Evolutionary conservation across 2,329 filamentous ascomycete species (phyloP).

Genomic region (Sporothrix curviconia): DNA sequence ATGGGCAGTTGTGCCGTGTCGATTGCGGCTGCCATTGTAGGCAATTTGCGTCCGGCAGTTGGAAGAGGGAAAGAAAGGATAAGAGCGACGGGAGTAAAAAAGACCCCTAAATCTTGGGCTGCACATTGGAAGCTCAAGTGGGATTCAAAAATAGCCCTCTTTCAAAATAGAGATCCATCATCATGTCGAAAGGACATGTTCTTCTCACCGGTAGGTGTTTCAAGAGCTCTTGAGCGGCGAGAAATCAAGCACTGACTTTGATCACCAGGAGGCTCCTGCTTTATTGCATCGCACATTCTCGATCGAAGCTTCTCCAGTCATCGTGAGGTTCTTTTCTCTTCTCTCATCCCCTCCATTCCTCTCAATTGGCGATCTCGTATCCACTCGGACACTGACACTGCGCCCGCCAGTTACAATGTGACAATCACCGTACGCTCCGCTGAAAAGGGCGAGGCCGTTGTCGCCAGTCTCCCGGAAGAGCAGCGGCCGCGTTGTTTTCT

Average conservation of each 20-base stretch:
- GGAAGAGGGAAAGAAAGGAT: no score
- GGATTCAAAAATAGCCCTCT: no score
- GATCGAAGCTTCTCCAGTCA: no score
- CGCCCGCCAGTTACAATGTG: conserved; percentile 36
- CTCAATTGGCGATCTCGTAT: no score
- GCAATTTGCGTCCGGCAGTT: background rate
- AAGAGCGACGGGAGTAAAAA: no score
- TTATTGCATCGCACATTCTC: conserved; percentile 49
- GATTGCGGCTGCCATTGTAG: background rate
- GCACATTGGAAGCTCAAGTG: no score
- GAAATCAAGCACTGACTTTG: background rate
- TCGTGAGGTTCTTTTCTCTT: no score
- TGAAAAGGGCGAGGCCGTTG: conserved; percentile 41
- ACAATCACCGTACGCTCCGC: conserved; percentile 41
- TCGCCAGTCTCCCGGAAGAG: conserved; percentile 34
- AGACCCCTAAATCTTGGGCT: no score
- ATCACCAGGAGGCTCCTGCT: conserved; percentile 41
- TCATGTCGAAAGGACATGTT: conserved; percentile 36
- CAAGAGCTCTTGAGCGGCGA: background rate
- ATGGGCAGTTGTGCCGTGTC: background rate
- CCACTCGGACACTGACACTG: no score
- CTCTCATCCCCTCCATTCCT: no score
- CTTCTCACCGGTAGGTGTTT: conserved; percentile 38
- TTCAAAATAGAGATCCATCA: no score
- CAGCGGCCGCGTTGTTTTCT: conserved; percentile 37